Conservation (phyloP, 2,329 filamentous ascomycete species). For the Penicillium rolfsii region DNA sequence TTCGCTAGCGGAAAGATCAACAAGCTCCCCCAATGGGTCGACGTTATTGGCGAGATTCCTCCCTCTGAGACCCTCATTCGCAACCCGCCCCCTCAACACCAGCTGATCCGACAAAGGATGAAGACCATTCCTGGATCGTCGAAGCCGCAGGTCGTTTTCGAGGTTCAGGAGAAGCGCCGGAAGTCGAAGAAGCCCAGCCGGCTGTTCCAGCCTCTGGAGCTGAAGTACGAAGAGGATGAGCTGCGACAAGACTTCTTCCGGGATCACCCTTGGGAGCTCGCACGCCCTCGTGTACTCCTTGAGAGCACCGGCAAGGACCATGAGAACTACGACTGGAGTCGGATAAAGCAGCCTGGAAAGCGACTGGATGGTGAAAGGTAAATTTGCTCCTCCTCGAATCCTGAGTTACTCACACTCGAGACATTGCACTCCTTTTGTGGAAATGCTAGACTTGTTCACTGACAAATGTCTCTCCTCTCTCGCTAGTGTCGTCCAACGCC, state of each 20-base stretch:
- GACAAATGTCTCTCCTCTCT: not conserved
- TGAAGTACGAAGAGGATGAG: slow-evolving; percentile 81
- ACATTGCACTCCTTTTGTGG: not conserved
- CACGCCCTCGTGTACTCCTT: slow-evolving; percentile 79
- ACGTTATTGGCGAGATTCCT: slow-evolving; percentile 60
- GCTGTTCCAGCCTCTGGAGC: slow-evolving; percentile 76
- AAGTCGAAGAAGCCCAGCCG: slow-evolving; percentile 68
- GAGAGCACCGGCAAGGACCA: slow-evolving; percentile 85
- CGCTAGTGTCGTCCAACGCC: slow-evolving; percentile 83
- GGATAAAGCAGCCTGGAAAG: slow-evolving; percentile 72
- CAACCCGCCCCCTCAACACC: slow-evolving; percentile 55
- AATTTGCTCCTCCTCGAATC: slow-evolving; percentile 25
- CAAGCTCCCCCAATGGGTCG: slow-evolving; percentile 57
- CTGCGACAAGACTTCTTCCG: slow-evolving; percentile 81
- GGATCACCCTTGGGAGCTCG: slow-evolving; percentile 97
- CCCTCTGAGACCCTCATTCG: slow-evolving; percentile 64
- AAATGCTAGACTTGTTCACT: not conserved
- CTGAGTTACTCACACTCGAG: not conserved
- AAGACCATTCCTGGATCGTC: slow-evolving; percentile 35
- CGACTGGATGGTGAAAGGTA: slow-evolving; percentile 84
- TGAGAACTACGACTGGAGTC: slow-evolving; percentile 77
- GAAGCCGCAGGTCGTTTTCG: slow-evolving; percentile 41
- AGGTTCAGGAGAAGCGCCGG: slow-evolving; percentile 41
- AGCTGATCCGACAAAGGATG: slow-evolving; percentile 45
- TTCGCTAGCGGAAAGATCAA: slow-evolving; percentile 41